Evolutionary conservation across 225 moss, liverwort and hornwort species (phyloP), one percentile per base, ranked within the genome.

Genomic region (Sphagnum contortum): DNA sequence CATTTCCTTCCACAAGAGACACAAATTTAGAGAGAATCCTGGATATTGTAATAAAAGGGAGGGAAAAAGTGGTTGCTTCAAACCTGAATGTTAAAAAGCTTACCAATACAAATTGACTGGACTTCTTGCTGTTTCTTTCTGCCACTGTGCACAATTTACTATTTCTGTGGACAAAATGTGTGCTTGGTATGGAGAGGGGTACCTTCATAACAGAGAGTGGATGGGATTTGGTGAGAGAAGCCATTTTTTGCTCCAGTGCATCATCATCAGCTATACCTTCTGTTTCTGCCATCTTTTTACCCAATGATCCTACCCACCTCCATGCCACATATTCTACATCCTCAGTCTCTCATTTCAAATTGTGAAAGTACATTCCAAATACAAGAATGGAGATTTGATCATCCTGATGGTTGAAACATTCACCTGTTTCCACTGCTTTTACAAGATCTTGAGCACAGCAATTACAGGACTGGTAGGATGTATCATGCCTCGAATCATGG

Each of bases 171-270:
- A 29, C 29, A 29, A 29, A 29, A 29, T 29, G 29, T 29, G 29
- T 29, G 29, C 29, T 29, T 29, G 29, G 29, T 29, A 29, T 29
- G 29, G 29, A 29, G 72, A 51, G 64, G 50, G 75, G 70, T 29
- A 74, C 74, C 50, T 77, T 82, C 11, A 5, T 6, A 52, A 52
- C 7, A 5, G 52, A 5, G 52, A 52, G 9, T 6, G 78, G 64
- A 48, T 77, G 81, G 77, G 77, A 74, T 48, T 77, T 75, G 48
- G 81, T 82, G 55, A 82, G 81, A 46, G 77, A 71, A 64, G 74
- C 74, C 66, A 82, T 69, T 70, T 75, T 82, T 63, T 73, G 72
- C 66, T 78, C 78, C 49, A 82, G 69, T 44, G 72, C 10, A 57
- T 82, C 73, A 66, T 82, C 81, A 60, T 82, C 77, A 59, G 72